phyloP scores from a whole-genome alignment of 2,329 filamentous ascomycete species.

The Penicillium sp. region DNA sequence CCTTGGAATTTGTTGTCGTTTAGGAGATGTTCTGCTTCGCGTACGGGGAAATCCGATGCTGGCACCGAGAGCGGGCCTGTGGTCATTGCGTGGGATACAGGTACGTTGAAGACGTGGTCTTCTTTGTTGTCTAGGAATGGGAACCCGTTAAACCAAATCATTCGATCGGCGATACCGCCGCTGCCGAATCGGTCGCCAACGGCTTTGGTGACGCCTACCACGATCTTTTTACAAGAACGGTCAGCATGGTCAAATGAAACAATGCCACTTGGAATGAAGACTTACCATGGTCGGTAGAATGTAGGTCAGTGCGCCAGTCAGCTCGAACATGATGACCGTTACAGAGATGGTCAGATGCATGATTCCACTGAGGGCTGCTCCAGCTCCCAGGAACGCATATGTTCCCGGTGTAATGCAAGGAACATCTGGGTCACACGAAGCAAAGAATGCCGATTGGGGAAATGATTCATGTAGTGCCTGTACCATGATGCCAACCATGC shows the following conservation, averaged over 20 bases:
- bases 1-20: constrained; percentile 82
- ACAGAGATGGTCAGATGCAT: constrained; percentile 98
- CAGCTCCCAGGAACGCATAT: constrained; percentile 92
- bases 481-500: constrained; percentile 91
- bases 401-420: constrained; percentile 97
- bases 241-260: neutral
- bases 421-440: constrained; percentile 83
- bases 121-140: constrained; percentile 97
- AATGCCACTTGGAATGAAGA: neutral
- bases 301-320: constrained; percentile 95
- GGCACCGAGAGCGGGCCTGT: constrained; percentile 72
- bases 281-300: constrained; percentile 89
- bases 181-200: constrained; percentile 90
- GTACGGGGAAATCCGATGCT: constrained; percentile 69
- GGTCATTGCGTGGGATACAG: constrained; percentile 88
- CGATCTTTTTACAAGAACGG: constrained; percentile 57
- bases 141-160: constrained; percentile 99
- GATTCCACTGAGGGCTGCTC: constrained; percentile 86
- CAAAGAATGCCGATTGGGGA: constrained; percentile 79
- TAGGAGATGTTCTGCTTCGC: constrained; percentile 74
- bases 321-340: constrained; percentile 98
- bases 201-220: constrained; percentile 93
- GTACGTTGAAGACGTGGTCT: constrained; percentile 93
- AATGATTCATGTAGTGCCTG: constrained; percentile 83
- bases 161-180: constrained; percentile 92